Base-by-base conservation (phyloP, 495 filamentous ascomycete genomes). In the Penicillium paradoxum region DNA sequence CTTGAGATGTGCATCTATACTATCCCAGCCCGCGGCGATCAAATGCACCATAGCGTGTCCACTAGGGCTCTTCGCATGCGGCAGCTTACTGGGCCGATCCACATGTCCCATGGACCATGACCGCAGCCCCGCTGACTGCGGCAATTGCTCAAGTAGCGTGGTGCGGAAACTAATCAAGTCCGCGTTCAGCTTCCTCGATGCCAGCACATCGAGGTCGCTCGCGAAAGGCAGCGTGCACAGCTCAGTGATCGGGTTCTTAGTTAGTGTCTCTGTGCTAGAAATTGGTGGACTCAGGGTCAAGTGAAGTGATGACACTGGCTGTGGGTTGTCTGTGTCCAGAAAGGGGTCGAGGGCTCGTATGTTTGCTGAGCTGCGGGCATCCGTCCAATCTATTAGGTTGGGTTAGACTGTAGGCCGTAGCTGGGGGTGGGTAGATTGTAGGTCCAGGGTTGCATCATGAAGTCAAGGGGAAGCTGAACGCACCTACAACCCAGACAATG, bases 21-120 rank as follows among this genome's bases (percentile, higher is more conserved):
- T 79, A 18, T 74, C 69, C 82, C 82, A 86, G 3, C 80, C 83
- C 24, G 79, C 36, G 14, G 53, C 65, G 27, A 76, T 51, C 0
- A 81, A 54, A 37, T 68, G 60, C 42, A 69, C 57, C 32, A 69
- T 68, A 18, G 70, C 70, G 55, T 69, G 63, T 19, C 67, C 74
- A 37, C 57, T 69, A 37, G 63, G 57, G 55, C 63, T 70, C 15
- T 64, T 59, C 24, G 50, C 57, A 56, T 77, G 70, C 29, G 57
- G 27, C 38, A 74, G 39, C 53, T 64, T 72, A 47, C 73, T 68
- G 0, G 68, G 74, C 32, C 68, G 56, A 11, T 78, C 73, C 9
- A 75, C 64, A 34, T 70, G 63, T 27, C 73, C 78, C 57, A 73
- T 67, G 2, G 68, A 54, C 71, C 68, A 82, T 6, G 65, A 79